These are phyloP conservation scores for Phyllosticta ampelicida DNA, from an alignment of 2,329 filamentous ascomycete species.

Conservation along the genomic window DNA sequence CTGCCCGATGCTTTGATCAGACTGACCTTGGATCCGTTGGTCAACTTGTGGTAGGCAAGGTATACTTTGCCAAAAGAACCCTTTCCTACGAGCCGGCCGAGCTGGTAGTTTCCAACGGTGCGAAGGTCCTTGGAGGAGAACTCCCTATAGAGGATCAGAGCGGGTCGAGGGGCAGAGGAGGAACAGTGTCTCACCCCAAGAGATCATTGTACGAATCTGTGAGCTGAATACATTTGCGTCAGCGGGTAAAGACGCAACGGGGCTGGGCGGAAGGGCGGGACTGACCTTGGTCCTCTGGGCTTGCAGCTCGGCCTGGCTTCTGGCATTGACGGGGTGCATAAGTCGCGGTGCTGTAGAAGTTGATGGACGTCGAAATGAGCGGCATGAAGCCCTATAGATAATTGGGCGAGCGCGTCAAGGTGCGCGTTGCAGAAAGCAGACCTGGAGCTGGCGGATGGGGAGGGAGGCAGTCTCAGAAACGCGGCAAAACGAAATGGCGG, in stretches of 20 bases:
- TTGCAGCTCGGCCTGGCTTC: conserved; percentile 46
- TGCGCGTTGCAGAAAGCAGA: conserved; percentile 6
- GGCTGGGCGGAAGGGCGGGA: conserved; percentile 1
- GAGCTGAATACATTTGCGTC: conserved; percentile 49
- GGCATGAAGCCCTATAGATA: conserved; percentile 7
- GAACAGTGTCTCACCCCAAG: conserved; percentile 59
- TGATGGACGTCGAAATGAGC: neutral
- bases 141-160: conserved; percentile 50
- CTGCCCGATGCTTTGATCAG: neutral
- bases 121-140: conserved; percentile 86
- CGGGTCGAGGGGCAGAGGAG: neutral
- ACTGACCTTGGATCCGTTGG: conserved; percentile 88
- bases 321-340: conserved; percentile 22
- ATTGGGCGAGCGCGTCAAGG: neutral
- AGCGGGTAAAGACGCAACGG: conserved; percentile 5
- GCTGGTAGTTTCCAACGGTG: conserved; percentile 86
- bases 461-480: conserved; percentile 4
- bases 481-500: conserved; percentile 10
- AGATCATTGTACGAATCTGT: conserved; percentile 94
- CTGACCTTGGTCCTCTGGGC: conserved; percentile 49
- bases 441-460: neutral
- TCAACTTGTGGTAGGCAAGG: conserved; percentile 89
- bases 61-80: conserved; percentile 99
- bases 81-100: conserved; percentile 89
- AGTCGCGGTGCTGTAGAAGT: conserved; percentile 3